phyloP scores from a whole-genome alignment of 2,329 filamentous ascomycete species.

The Colletotrichum incanum region DNA sequence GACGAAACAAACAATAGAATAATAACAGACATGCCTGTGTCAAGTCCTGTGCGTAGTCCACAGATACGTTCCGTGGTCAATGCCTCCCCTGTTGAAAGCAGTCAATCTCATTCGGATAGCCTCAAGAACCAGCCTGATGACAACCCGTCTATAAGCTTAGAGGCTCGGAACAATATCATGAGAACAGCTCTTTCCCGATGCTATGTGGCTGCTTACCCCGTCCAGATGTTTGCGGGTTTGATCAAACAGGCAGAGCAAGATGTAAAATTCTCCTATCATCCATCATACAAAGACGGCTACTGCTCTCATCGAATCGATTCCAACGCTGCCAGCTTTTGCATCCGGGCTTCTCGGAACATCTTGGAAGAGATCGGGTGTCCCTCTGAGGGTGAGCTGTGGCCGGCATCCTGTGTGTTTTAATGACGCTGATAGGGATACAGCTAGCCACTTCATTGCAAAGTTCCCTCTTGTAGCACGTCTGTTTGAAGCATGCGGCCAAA shows the following conservation, averaged over 20 bases:
- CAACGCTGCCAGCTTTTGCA: background rate
- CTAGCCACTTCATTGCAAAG: background rate
- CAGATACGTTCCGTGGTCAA: background rate
- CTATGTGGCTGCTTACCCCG: background rate
- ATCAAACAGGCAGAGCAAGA: background rate
- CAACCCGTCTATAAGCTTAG: background rate
- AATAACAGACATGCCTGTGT: too few species aligned
- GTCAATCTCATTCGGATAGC: background rate
- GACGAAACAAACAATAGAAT: too few species aligned
- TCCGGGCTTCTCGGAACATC: background rate
- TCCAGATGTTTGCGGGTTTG: background rate
- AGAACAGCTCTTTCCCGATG: background rate
- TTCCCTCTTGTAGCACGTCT: background rate
- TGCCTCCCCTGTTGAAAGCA: background rate
- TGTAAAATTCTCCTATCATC: background rate
- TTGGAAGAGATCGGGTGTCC: background rate
- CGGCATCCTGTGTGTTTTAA: background rate
- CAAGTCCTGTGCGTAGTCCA: too few species aligned
- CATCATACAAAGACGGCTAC: background rate
- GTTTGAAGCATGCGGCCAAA: background rate
- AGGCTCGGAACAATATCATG: background rate
- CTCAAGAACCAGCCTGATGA: too few species aligned
- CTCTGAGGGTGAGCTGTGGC: background rate
- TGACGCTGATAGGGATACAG: background rate
- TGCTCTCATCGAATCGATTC: background rate